Base-by-base conservation (phyloP, 345 rosid genomes). In the Lepidium sativum region DNA sequence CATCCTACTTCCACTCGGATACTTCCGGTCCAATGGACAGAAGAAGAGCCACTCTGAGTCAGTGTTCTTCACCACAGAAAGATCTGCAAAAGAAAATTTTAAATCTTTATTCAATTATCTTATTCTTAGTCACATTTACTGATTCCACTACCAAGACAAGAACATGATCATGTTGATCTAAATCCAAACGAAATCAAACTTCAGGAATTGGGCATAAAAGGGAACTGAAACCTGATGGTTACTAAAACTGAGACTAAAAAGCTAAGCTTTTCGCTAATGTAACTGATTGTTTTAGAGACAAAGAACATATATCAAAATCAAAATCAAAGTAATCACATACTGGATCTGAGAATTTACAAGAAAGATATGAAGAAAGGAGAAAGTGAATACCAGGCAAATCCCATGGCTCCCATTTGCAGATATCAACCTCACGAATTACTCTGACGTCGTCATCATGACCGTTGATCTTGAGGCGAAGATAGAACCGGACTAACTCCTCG, bases 41-140 rank as follows among this genome's bases (percentile, higher is more conserved):
- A 94, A 94, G 76, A 90, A 94, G 78, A 94, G 86, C 97, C 99
- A 94, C 61, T 94, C 96, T 1, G 77, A 78, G 55, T 90, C 96
- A 6, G 38, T 75, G 1, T 84, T 79, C 62, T 47, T 67, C 23
- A 94, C 77, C 7, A 76, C 83, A 0, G 99, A 94, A 3, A 83
- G 68, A 60, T 48, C 88, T 89, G 48, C 80, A 79, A 48, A 49
- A 41, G 16, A 73, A 20, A 54, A 39, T 55, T 7, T 2, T 11
- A 59, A 35, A 14, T 15, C 39, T 14, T 23, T 13, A 21, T 38
- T 54, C 41, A 1, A 18, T 39, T 6, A 52, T 52, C 59, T 5
- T 8, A 34, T 16, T 21, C 20, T 5, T 6, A 40, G 10, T 33
- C 39, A 53, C 16, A 3, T 59, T 3, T 3, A 50, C 33, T 18